Conservation (phyloP, 305 asterid species). For the Rubia tinctorum region DNA sequence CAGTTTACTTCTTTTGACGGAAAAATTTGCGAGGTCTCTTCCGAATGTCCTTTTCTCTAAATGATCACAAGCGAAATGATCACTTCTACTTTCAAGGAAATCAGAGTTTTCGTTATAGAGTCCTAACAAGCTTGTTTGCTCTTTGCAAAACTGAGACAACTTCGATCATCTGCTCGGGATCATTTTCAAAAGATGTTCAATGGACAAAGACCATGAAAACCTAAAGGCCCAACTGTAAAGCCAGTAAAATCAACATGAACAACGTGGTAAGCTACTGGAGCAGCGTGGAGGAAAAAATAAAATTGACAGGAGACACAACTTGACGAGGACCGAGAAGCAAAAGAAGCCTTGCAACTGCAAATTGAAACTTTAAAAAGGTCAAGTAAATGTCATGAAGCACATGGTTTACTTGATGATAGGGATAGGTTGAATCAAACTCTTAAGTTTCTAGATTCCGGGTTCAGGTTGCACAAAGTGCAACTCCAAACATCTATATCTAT, state of each 20-base stretch:
- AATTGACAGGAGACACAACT: slow-evolving; percentile 38
- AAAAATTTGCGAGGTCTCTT: no score
- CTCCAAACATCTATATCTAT: no score
- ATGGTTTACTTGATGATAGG: slow-evolving; percentile 58
- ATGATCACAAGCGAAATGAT: no score
- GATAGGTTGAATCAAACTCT: slow-evolving; percentile 58
- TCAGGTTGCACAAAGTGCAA: no score
- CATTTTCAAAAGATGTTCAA: slow-evolving; percentile 38
- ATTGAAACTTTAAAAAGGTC: slow-evolving; percentile 73
- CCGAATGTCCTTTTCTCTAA: no score
- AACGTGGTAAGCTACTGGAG: slow-evolving; percentile 30
- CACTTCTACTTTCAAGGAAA: not conserved
- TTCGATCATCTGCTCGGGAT: slow-evolving; percentile 34
- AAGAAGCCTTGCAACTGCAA: slow-evolving; percentile 78
- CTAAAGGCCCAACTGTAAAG: slow-evolving; percentile 34
- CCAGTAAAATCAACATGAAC: slow-evolving; percentile 37
- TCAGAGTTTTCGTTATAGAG: not conserved
- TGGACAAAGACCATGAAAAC: slow-evolving; percentile 31
- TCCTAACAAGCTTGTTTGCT: slow-evolving; percentile 7
- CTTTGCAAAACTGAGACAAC: slow-evolving; percentile 32
- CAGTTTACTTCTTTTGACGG: no score
- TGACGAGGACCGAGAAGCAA: slow-evolving; percentile 74
- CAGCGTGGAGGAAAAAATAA: slow-evolving; percentile 39
- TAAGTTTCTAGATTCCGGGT: no score
- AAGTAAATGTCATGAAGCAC: slow-evolving; percentile 68